Conservation (phyloP, 228 moss, liverwort and hornwort genomes). For the Sphagnum fallax region DNA sequence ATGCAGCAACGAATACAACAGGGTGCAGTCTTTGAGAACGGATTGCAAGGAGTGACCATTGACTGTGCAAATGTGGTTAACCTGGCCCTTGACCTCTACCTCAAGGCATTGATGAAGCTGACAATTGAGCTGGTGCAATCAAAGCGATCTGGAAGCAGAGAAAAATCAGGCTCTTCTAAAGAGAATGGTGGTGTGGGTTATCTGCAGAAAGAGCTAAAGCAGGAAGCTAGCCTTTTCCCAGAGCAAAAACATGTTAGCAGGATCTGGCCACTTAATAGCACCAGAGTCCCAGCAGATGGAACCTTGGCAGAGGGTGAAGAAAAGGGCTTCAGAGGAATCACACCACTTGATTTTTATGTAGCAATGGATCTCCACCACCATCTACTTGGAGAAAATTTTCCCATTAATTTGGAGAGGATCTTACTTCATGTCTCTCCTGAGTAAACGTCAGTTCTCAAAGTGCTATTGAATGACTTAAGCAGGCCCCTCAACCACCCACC, state of each 20-base stretch:
- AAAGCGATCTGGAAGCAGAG: slow-evolving; percentile 44
- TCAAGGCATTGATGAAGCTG: slow-evolving; percentile 53
- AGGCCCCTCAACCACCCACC: too few relatives aligned
- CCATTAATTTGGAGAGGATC: slow-evolving; percentile 80
- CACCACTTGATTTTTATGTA: slow-evolving; percentile 66
- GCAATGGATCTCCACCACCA: slow-evolving; percentile 78
- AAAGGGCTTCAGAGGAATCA: slow-evolving; percentile 26
- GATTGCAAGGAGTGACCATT: slow-evolving; percentile 57
- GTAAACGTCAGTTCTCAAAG: slow-evolving; percentile 18
- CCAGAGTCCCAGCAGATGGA: slow-evolving; percentile 1
- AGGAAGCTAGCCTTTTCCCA: slow-evolving; percentile 10
- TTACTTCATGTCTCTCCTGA: slow-evolving; percentile 65
- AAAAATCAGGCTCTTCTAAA: slow-evolving; percentile 11
- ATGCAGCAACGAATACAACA: slow-evolving; percentile 72
- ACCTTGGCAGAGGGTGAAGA: slow-evolving; percentile 24
- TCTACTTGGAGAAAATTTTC: slow-evolving; percentile 72
- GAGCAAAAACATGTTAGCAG: slow-evolving; percentile 30
- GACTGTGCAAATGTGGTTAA: slow-evolving; percentile 67
- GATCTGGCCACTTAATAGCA: slow-evolving; percentile 25
- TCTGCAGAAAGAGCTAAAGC: slow-evolving; percentile 21
- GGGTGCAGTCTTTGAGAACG: slow-evolving; percentile 62
- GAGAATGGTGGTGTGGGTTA: slow-evolving; percentile 30
- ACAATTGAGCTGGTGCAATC: slow-evolving; percentile 49
- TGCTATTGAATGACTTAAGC: too few relatives aligned
- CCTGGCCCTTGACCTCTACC: slow-evolving; percentile 62